Conservation (phyloP, 2,329 filamentous ascomycete genomes). For the Diaporthe helianthi region DNA sequence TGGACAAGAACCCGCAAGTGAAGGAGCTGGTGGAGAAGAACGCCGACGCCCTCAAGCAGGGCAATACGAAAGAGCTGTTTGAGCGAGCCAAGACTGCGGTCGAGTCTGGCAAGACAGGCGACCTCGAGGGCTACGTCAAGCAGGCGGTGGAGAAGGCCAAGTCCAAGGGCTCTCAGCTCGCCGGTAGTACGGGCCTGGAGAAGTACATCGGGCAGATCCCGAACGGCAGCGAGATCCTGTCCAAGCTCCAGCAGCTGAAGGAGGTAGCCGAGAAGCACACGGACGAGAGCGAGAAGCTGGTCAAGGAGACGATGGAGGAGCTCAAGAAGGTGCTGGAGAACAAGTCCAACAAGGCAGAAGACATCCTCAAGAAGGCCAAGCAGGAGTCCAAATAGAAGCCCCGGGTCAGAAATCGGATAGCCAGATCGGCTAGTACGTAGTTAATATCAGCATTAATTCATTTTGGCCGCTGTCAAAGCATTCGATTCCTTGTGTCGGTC, state of each 20-base stretch:
- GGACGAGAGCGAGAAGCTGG: constrained; percentile 71
- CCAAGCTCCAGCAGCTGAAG: constrained; percentile 70
- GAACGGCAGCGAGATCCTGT: constrained; percentile 67
- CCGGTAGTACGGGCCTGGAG: constrained; percentile 57
- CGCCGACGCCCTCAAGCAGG: constrained; percentile 69
- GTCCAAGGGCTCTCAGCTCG: constrained; percentile 50
- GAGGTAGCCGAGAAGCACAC: constrained; percentile 72
- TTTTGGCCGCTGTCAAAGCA: not conserved
- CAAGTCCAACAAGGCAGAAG: constrained; percentile 62
- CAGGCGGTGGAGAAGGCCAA: constrained; percentile 66
- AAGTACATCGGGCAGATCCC: constrained; percentile 72
- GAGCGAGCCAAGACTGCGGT: constrained; percentile 66
- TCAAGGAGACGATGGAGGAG: constrained; percentile 73
- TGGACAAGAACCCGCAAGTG: constrained; percentile 79
- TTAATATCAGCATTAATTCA: not conserved
- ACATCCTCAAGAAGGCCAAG: constrained; percentile 63
- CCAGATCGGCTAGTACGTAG: not conserved
- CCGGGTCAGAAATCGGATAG: fast-evolving
- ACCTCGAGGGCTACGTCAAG: constrained; percentile 68
- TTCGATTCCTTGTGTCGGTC: not conserved
- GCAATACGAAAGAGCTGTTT: constrained; percentile 70
- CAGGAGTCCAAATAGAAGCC: constrained; percentile 51
- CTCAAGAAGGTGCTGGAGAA: constrained; percentile 69
- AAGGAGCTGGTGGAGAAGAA: constrained; percentile 78
- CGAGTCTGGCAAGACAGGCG: constrained; percentile 65